Conservation (phyloP, 352 stramenopile genomes). For the Phytophthora cryptogea region DNA sequence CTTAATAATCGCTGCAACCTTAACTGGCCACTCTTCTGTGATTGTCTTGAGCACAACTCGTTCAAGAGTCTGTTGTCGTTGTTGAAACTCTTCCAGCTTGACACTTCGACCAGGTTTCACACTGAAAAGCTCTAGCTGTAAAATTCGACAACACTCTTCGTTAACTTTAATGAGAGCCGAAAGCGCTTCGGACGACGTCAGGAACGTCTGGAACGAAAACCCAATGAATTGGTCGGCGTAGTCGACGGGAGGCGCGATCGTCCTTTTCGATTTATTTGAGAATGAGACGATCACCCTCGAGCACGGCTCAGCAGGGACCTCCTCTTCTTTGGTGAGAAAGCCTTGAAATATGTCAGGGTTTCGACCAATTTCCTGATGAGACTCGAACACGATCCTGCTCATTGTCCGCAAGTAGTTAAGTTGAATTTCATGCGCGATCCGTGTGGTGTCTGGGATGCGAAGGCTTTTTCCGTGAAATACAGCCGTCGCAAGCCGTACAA, state of each 20-base stretch:
- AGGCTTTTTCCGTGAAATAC: constrained; percentile 74
- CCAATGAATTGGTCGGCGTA: constrained; percentile 88
- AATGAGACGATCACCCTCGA: constrained; percentile 38
- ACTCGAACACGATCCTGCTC: constrained; percentile 92
- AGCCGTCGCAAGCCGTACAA: constrained; percentile 62
- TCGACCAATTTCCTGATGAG: constrained; percentile 53
- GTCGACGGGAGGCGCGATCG: constrained; percentile 60
- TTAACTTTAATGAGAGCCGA: constrained; percentile 81
- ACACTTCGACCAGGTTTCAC: constrained; percentile 73
- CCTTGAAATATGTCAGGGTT: constrained; percentile 67
- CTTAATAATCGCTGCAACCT: constrained; percentile 73
- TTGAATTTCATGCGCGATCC: constrained; percentile 88
- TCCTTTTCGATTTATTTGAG: constrained; percentile 25
- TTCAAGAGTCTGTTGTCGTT: constrained; percentile 78
- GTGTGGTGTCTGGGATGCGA: constrained; percentile 74
- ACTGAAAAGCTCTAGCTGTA: constrained; percentile 82
- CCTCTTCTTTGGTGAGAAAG: constrained; percentile 57
- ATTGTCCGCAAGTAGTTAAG: constrained; percentile 92
- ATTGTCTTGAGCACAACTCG: constrained; percentile 75
- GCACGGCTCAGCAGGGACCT: constrained; percentile 41
- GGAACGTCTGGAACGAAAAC: constrained; percentile 88
- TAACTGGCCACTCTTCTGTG: constrained; percentile 82
- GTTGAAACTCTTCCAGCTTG: constrained; percentile 88
- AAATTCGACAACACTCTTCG: constrained; percentile 81
- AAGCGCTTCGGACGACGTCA: constrained; percentile 79